phyloP scores from a whole-genome alignment of 352 stramenopile species.

The Phytophthora macrochlamydospora region DNA sequence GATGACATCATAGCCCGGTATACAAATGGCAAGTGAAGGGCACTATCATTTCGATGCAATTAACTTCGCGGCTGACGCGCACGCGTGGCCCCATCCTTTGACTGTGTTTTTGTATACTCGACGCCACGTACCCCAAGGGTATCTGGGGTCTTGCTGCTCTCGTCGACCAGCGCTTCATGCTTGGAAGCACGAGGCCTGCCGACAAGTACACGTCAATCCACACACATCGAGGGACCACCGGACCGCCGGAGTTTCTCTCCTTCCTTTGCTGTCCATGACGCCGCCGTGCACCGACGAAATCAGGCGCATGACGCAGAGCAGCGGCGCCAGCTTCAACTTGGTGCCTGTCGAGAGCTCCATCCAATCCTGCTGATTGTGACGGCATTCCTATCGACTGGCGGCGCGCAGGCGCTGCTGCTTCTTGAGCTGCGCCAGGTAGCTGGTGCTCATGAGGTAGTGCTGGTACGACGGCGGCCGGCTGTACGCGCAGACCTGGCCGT shows the following conservation, averaged over 20 bases:
- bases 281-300: constrained; percentile 24
- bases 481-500: constrained; percentile 23
- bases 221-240: neutral
- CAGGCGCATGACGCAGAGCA: constrained; percentile 26
- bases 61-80: no score
- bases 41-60: no score
- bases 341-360: constrained; percentile 2
- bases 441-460: constrained; percentile 59
- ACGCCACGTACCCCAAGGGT: no score
- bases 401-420: constrained; percentile 19
- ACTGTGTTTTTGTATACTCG: no score
- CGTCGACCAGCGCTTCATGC: no score
- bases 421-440: constrained; percentile 51
- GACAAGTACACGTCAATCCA: no score
- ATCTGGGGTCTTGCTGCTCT: no score
- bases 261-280: constrained; percentile 10
- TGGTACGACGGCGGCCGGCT: constrained; percentile 35
- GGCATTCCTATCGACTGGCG: constrained; percentile 8
- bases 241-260: neutral
- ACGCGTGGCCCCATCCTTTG: no score
- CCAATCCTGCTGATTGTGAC: constrained; percentile 20
- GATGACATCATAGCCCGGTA: neutral
- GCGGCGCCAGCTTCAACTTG: constrained; percentile 24
- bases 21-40: no score
- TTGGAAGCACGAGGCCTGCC: no score